These are phyloP conservation scores for Panicum hallii DNA, from an alignment of 202 grass and related monocot genomes.

Conservation along the genomic window DNA sequence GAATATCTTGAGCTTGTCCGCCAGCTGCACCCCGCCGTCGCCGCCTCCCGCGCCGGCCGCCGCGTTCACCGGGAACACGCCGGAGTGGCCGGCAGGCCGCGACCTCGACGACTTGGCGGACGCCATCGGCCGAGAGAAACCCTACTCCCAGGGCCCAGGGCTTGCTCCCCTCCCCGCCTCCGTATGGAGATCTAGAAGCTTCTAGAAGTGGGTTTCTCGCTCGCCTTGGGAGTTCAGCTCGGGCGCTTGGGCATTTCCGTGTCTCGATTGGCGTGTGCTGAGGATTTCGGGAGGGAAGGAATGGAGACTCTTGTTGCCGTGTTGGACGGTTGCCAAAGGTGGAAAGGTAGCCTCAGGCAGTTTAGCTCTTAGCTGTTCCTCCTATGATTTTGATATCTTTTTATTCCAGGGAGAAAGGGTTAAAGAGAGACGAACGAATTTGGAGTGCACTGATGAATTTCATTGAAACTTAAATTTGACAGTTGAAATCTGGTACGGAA, in stretches of 20 bases:
- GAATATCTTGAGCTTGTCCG: slow-evolving; percentile 99
- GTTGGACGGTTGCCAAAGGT: slow-evolving; percentile 34
- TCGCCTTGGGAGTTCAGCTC: not conserved
- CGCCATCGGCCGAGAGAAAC: slow-evolving; percentile 51
- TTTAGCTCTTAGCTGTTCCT: not conserved
- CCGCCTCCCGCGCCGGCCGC: slow-evolving; percentile 24
- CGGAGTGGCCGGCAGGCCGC: slow-evolving; percentile 64
- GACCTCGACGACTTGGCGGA: slow-evolving; percentile 89
- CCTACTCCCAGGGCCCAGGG: slow-evolving; percentile 8
- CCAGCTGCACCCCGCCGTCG: slow-evolving; percentile 71
- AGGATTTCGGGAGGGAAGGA: not conserved
- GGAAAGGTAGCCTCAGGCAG: slow-evolving; percentile 18
- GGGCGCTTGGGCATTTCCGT: not conserved
- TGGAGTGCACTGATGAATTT: not conserved
- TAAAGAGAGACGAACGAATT: not conserved
- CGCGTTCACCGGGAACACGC: slow-evolving; percentile 52
- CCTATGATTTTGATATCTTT: not conserved
- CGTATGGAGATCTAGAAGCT: slow-evolving; percentile 32
- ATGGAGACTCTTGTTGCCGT: not conserved
- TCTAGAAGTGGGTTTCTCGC: slow-evolving; percentile 20
- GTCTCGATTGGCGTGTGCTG: slow-evolving; percentile 2
- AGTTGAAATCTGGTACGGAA: not conserved
- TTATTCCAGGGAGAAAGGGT: not conserved
- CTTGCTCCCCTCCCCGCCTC: not conserved
- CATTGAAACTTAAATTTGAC: not conserved